These are phyloP conservation scores for Pyrenochaeta sp. DNA, from an alignment of 2,329 filamentous ascomycete species.

Conservation along the genomic window DNA sequence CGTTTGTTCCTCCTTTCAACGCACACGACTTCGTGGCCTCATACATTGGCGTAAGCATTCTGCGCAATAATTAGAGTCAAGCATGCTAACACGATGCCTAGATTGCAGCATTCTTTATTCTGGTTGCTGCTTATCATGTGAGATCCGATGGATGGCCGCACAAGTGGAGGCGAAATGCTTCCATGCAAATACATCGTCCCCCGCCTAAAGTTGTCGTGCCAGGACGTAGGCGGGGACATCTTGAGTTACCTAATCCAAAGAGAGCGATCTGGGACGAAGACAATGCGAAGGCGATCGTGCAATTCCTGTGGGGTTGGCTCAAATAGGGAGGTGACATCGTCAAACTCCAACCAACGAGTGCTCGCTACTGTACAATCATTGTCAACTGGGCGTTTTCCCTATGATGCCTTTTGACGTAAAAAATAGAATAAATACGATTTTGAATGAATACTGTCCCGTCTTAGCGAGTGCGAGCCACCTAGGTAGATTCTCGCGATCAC, in stretches of 20 bases:
- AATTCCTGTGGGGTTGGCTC: slow-evolving; percentile 36
- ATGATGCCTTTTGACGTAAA: too few species aligned
- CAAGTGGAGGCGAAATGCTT: slow-evolving; percentile 33
- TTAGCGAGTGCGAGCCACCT: too few species aligned
- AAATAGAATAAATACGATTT: too few species aligned
- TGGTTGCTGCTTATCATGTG: slow-evolving; percentile 34
- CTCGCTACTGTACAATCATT: too few species aligned
- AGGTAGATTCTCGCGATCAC: too few species aligned
- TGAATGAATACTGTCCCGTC: too few species aligned
- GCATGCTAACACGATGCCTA: slow-evolving; percentile 2
- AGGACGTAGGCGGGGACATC: slow-evolving; percentile 28
- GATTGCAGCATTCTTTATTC: slow-evolving; percentile 30
- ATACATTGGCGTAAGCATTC: slow-evolving; percentile 31
- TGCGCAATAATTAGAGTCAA: not conserved
- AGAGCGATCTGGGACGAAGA: slow-evolving; percentile 31
- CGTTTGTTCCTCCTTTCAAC: slow-evolving; percentile 25
- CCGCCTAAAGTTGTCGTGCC: slow-evolving; percentile 36
- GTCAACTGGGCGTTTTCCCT: too few species aligned
- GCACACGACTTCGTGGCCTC: slow-evolving; percentile 24
- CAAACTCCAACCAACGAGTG: not conserved
- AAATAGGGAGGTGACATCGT: slow-evolving; percentile 22
- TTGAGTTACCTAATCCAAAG: slow-evolving; percentile 35
- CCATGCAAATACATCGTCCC: slow-evolving; percentile 37
- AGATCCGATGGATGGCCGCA: slow-evolving; percentile 35
- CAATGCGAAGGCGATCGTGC: slow-evolving; percentile 29